Evolutionary conservation across 2,329 filamentous ascomycete genomes (phyloP).

Genomic region (Microcyclosporella mali): DNA sequence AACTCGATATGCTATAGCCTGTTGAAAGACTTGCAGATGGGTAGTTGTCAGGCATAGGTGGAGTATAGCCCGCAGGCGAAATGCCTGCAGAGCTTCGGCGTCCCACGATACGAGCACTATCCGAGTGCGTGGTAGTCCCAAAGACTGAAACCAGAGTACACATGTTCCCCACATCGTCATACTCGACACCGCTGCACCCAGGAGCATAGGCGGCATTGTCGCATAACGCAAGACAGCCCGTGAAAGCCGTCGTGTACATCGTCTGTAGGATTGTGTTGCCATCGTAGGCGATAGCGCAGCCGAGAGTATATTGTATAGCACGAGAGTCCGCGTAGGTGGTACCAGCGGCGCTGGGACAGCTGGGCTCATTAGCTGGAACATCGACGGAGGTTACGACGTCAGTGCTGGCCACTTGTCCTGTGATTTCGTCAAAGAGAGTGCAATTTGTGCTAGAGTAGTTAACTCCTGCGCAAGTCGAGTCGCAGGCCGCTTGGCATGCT

Average conservation of each 20-base stretch:
- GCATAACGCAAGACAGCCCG: constrained; percentile 15
- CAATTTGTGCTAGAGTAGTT: constrained; percentile 27
- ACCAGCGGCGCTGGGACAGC: constrained; percentile 17
- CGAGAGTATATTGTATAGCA: constrained; percentile 15
- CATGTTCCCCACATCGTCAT: too few relatives aligned
- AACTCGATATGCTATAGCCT: too few relatives aligned
- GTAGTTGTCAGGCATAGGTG: too few relatives aligned
- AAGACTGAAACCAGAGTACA: too few relatives aligned
- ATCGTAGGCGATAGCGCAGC: constrained; percentile 14
- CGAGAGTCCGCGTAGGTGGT: constrained; percentile 9
- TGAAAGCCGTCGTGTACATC: constrained; percentile 10
- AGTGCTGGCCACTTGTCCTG: constrained; percentile 18
- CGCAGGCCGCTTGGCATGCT: constrained; percentile 20
- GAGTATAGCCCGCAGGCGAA: too few relatives aligned
- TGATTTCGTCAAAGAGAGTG: constrained; percentile 26
- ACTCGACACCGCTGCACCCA: too few relatives aligned
- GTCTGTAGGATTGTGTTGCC: constrained; percentile 14
- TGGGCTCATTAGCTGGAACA: constrained; percentile 9
- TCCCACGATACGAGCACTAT: too few relatives aligned
- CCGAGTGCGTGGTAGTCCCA: too few relatives aligned
- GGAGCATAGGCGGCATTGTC: constrained; percentile 4
- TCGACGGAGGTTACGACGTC: constrained; percentile 20
- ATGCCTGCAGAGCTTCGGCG: too few relatives aligned
- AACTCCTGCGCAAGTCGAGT: constrained; percentile 24
- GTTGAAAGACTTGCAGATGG: too few relatives aligned